Evolutionary conservation across 2,329 filamentous ascomycete genomes (phyloP), one percentile per base, ranked within the genome.

Genomic region (Beauveria sp.): DNA sequence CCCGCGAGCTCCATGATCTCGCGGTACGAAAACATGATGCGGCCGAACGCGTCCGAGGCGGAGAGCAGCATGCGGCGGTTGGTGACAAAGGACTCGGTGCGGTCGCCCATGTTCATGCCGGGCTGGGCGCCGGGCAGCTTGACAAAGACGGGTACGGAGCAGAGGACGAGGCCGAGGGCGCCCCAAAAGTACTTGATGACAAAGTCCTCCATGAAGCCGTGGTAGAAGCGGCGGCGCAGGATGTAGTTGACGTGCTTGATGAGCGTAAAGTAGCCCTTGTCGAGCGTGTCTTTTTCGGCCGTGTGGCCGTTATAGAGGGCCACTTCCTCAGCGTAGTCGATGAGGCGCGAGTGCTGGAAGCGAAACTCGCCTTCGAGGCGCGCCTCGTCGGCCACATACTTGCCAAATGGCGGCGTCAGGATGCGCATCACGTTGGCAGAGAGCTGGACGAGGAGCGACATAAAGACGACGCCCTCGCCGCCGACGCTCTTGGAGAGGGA

Each of bases 121-220:
- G 82, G 71, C 65, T 86, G 81, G 20, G 24, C 56, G 1, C 89
- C 90, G 0, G 92, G 92, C 20, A 97, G 83, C 74, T 93, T 93
- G 80, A 99, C 90, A 73, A 99, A 99, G 2, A 97, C 93, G 0
- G 94, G 94, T 0, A 96, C 87, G 73, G 91, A 96, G 79, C 94
- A 99, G 10, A 99, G 85, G 65, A 96, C 75, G 65, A 99, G 81
- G 1, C 94, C 94, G 48, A 99, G 75, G 2, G 94, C 93, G 46
- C 94, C 94, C 94, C 94, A 99, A 76, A 97, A 94, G 73, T 99
- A 99, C 75, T 99, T 99, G 75, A 99, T 96, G 62, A 97, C 91
- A 74, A 97, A 99, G 73, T 99, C 94, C 73, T 99, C 94, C 93
- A 97, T 97, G 69, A 99, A 88, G n/a, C 92, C 93, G 72, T 99